Percentiles rank a stretch among this genome's conserved stretches.
These are phyloP conservation scores for Blastomyces gilchristii DNA, from an alignment of 2,329 filamentous ascomycete species.

Conservation along the genomic window DNA sequence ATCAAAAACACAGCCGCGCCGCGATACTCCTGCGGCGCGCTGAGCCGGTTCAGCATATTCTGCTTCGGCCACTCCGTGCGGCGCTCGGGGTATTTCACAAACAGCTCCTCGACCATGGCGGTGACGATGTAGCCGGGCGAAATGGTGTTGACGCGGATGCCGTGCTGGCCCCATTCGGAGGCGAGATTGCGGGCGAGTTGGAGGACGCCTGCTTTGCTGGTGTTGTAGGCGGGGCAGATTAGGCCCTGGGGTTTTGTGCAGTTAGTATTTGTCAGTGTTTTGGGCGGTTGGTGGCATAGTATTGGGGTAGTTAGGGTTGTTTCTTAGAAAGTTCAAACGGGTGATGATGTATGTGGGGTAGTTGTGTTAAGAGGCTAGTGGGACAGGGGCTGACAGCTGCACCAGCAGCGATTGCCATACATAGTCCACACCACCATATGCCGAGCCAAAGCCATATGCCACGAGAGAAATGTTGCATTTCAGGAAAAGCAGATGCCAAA, in stretches of 20 bases:
- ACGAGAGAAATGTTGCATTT: neutral
- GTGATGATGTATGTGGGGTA: conserved; percentile 4
- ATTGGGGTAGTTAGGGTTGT: neutral
- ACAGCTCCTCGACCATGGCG: conserved; percentile 37
- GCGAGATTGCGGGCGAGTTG: conserved; percentile 40
- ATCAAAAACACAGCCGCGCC: conserved; percentile 42
- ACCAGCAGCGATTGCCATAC: too few species aligned
- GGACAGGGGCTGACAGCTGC: too few species aligned
- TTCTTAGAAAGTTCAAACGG: neutral
- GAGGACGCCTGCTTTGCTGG: conserved; percentile 40
- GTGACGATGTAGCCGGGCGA: conserved; percentile 41
- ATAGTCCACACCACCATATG: neutral
- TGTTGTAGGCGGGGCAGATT: conserved; percentile 41
- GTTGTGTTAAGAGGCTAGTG: neutral
- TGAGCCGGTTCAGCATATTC: conserved; percentile 71
- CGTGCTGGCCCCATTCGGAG: conserved; percentile 39
- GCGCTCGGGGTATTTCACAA: conserved; percentile 59
- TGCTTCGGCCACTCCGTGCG: conserved; percentile 73
- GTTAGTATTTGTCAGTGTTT: neutral
- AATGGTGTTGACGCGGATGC: conserved; percentile 42
- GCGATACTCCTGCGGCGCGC: conserved; percentile 58
- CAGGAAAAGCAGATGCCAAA: neutral
- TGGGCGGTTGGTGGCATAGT: neutral
- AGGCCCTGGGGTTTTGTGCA: conserved; percentile 29
- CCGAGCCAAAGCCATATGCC: neutral